These are phyloP conservation scores for Colletotrichum cereale DNA, from an alignment of 2,329 filamentous ascomycete species.

Conservation along the genomic window DNA sequence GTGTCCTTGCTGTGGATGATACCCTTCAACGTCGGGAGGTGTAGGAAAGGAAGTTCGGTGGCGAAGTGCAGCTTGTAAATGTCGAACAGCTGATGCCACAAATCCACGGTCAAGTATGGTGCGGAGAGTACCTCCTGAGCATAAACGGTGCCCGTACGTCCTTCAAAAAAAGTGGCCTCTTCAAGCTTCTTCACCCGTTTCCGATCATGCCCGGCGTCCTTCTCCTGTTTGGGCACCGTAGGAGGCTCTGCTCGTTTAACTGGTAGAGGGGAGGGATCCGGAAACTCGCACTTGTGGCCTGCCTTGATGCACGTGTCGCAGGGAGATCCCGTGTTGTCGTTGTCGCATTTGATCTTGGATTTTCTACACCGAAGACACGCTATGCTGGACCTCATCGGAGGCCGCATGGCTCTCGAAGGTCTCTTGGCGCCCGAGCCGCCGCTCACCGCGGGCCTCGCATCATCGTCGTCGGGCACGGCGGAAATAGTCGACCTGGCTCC, in stretches of 20 bases:
- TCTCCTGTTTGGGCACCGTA: conserved; percentile 54
- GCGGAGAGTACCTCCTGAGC: conserved; percentile 73
- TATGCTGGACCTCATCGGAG: conserved; percentile 80
- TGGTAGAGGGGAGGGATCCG: conserved; percentile 55
- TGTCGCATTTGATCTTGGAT: conserved; percentile 91
- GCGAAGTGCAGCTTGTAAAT: conserved; percentile 80
- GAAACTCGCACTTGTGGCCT: conserved; percentile 80
- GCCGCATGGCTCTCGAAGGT: conserved; percentile 58
- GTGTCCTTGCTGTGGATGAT: conserved; percentile 56
- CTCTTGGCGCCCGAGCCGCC: conserved; percentile 48
- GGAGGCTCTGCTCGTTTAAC: conserved; percentile 58
- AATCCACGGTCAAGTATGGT: conserved; percentile 69
- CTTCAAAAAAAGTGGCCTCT: conserved; percentile 56
- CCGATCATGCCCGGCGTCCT: conserved; percentile 60
- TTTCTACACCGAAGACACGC: conserved; percentile 81
- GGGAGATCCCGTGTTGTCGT: conserved; percentile 66
- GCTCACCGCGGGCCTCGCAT: conserved; percentile 36
- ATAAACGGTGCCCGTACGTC: conserved; percentile 51
- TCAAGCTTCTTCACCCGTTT: conserved; percentile 62
- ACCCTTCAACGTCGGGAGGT: conserved; percentile 72
- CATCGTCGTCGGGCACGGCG: conserved; percentile 47
- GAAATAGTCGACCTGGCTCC: conserved; percentile 37
- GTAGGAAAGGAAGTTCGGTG: conserved; percentile 79
- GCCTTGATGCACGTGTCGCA: conserved; percentile 82
- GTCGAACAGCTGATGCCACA: conserved; percentile 78